Base-by-base conservation (phyloP, 352 stramenopile species). In the Albugo candida region DNA sequence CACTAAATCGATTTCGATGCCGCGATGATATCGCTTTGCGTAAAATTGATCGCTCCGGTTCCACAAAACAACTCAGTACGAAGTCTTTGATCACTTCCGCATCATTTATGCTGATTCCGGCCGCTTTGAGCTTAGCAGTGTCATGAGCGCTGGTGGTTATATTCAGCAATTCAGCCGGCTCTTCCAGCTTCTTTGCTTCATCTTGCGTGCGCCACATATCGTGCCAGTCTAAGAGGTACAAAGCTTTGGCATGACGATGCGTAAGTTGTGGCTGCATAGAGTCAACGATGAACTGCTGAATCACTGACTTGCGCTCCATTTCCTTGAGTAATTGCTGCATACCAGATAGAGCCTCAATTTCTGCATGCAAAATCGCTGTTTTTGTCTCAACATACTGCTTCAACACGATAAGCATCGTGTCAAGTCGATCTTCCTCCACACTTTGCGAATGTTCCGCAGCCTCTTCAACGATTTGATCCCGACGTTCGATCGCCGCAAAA, bases 41-140 rank as follows among this genome's bases (percentile, higher is more conserved):
- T 34, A 84, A 48, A 18, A 64, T 59, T 40, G 63, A 60, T 2
- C 38, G 34, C 11, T 86, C 73, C 0, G 70, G 63, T 8, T 83
- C 67, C 16, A 77, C 51, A 48, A 89, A 89, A 56, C 77, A 89
- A 47, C 69, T 83, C 16, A 63, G 66, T n/a, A 89, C 55, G 52
- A 89, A 89, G 39, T 89, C 73, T 53, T 86, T 89, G 51, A 89
- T 84, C 36, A 89, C 64, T 41, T 89, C 71, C 12, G 86, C 54
- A 41, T 89, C 77, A 38, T 77, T 81, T 2, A 55, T 49, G 0
- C 68, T 84, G 1, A 89, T 59, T 12, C 74, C 72, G 0, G 49
- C 61, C 10, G 13, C 60, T 43, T 83, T 83, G 31, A 86, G 38
- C 39, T 73, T 74, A 16, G 56, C 31, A 2, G 65, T 49, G 42